A percentile compares a stretch with the other conserved stretches of the same genome.
phyloP scores from a whole-genome alignment of 345 rosid species.

The Noccaea caerulescens region DNA sequence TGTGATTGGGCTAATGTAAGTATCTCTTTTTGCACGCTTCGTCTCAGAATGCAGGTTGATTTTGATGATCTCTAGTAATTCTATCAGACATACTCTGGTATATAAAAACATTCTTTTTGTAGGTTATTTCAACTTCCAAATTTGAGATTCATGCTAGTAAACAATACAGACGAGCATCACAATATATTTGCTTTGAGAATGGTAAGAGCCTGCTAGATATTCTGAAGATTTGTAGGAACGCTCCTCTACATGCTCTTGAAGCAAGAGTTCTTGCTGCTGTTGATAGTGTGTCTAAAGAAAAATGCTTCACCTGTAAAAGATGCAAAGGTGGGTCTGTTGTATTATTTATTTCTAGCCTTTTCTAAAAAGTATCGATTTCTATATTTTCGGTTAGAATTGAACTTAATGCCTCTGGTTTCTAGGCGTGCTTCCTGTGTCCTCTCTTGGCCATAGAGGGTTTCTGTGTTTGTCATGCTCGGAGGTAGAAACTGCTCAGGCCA shows the following conservation, averaged over 20 bases:
- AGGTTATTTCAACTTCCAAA: constrained; percentile 95
- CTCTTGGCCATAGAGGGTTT: constrained; percentile 77
- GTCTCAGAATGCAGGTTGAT: constrained; percentile 34
- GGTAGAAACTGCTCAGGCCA: constrained; percentile 51
- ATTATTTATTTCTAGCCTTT: constrained; percentile 18
- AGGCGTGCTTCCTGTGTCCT: constrained; percentile 67
- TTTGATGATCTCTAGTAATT: constrained; percentile 35
- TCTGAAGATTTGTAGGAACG: constrained; percentile 75
- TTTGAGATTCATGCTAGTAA: constrained; percentile 98
- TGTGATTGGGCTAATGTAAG: constrained; percentile 88
- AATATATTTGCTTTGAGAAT: constrained; percentile 95
- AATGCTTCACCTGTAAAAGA: constrained; percentile 74
- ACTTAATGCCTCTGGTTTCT: constrained; percentile 33
- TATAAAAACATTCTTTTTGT: constrained; percentile 36
- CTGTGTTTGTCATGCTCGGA: constrained; percentile 73
- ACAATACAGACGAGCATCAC: constrained; percentile 89
- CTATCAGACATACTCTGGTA: constrained; percentile 26
- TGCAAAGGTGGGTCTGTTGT: constrained; percentile 67
- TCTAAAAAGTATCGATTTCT: constrained; percentile 15
- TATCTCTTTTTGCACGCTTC: constrained; percentile 36
- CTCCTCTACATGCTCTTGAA: constrained; percentile 75
- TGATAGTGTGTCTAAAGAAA: constrained; percentile 44
- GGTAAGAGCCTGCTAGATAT: constrained; percentile 98
- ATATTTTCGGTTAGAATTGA: constrained; percentile 18
- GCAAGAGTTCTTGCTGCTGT: constrained; percentile 56